Evolutionary conservation across 2,329 filamentous ascomycete species (phyloP).

Genomic region (Nannizziopsis arthrosporioides): DNA sequence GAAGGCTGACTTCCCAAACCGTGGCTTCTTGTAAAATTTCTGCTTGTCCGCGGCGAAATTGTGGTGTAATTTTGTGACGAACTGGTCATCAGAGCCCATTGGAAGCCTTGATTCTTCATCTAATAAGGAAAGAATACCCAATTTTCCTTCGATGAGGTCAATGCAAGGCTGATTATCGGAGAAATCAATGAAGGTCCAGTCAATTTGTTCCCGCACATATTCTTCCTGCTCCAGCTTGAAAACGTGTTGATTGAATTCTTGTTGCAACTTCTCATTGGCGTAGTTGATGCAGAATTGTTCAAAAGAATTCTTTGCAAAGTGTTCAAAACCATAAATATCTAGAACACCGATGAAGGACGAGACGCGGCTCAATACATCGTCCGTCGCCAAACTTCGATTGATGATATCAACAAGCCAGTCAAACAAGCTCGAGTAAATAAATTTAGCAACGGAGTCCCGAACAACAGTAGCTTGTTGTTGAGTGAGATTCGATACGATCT

Average conservation of each 20-base stretch:
- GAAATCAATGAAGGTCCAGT: slow-evolving; percentile 99
- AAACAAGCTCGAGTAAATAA: slow-evolving; percentile 95
- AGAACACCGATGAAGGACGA: slow-evolving; percentile 91
- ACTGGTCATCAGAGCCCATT: slow-evolving; percentile 95
- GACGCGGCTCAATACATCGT: slow-evolving; percentile 71
- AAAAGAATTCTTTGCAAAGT: slow-evolving; percentile 99
- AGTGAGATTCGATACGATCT: slow-evolving; percentile 90
- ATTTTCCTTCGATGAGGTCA: slow-evolving; percentile 91
- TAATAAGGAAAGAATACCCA: slow-evolving; percentile 80
- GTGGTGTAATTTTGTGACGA: slow-evolving; percentile 89
- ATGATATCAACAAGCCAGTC: slow-evolving; percentile 99
- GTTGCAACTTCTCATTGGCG: slow-evolving; percentile 96
- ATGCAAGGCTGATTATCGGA: slow-evolving; percentile 99
- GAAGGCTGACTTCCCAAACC: slow-evolving; percentile 94
- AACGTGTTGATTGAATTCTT: slow-evolving; percentile 98
- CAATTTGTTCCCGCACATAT: slow-evolving; percentile 88
- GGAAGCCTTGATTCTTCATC: slow-evolving; percentile 94
- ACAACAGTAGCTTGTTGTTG: slow-evolving; percentile 91
- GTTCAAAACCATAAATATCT: slow-evolving; percentile 98
- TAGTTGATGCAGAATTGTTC: slow-evolving; percentile 99
- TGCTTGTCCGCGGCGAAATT: slow-evolving; percentile 86
- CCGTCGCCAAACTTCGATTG: slow-evolving; percentile 78
- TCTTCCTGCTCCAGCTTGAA: slow-evolving; percentile 99
- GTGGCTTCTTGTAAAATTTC: slow-evolving; percentile 95
- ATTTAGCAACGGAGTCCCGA: slow-evolving; percentile 94